Evolutionary conservation across 306 rosid genomes (phyloP).

Genomic region (Corylus americana): DNA sequence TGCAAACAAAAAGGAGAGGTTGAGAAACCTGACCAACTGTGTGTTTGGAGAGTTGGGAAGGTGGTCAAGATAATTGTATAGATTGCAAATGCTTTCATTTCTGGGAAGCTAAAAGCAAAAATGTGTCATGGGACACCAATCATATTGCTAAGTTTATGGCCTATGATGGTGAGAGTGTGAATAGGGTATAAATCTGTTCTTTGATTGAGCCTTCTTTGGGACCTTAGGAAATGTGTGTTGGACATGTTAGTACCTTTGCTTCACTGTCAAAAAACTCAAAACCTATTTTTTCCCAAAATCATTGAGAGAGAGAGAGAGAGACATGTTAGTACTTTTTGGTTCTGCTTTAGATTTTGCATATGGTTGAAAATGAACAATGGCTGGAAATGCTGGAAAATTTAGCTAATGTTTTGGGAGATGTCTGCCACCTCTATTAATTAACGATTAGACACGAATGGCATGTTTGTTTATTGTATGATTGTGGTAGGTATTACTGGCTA

Average conservation of each 20-base stretch:
- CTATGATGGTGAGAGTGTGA: background rate
- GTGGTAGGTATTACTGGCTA: background rate
- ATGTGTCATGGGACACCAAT: background rate
- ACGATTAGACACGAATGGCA: background rate
- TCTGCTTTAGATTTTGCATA: background rate
- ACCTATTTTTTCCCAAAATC: background rate
- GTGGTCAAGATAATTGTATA: background rate
- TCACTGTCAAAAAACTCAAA: background rate
- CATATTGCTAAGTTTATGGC: too few species aligned
- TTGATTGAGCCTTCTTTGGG: background rate
- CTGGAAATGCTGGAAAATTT: background rate
- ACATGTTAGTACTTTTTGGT: background rate
- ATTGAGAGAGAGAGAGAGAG: background rate
- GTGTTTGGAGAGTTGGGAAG: background rate
- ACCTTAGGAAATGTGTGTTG: background rate
- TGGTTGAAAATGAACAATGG: background rate
- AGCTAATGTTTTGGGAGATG: background rate
- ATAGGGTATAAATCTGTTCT: background rate
- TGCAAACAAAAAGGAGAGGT: too few species aligned
- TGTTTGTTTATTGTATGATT: background rate
- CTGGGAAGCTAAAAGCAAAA: background rate
- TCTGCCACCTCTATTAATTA: background rate
- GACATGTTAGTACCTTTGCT: background rate
- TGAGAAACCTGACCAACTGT: too few species aligned
- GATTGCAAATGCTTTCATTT: background rate